phyloP scores from a whole-genome alignment of 2,329 filamentous ascomycete species.

The Chaetomium sp. region DNA sequence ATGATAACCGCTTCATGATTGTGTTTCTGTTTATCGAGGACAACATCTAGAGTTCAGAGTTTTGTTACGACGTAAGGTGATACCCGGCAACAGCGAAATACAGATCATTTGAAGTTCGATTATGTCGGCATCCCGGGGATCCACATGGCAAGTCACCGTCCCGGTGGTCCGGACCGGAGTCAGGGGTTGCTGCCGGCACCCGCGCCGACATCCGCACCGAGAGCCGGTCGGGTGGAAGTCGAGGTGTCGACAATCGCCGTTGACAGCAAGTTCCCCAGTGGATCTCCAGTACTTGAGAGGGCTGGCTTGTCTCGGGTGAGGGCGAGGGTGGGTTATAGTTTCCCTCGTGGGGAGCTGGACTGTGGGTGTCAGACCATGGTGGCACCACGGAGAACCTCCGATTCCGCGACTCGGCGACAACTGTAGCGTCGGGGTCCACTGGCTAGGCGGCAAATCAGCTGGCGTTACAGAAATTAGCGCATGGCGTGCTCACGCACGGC shows the following conservation, averaged over 20 bases:
- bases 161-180: slow-evolving; percentile 9
- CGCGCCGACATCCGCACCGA: slow-evolving; percentile 19
- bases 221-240: neutral
- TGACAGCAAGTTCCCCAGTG: neutral
- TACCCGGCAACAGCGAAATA: neutral
- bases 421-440: slow-evolving; percentile 2
- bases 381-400: slow-evolving; percentile 11
- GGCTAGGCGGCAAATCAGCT: neutral
- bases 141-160: neutral
- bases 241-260: neutral
- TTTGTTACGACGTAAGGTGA: neutral
- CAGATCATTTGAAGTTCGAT: neutral
- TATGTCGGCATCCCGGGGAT: slow-evolving; percentile 8
- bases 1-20: slow-evolving; percentile 16
- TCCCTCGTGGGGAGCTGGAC: neutral
- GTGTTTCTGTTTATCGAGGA: neutral
- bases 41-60: neutral
- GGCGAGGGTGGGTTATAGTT: no score
- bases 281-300: neutral
- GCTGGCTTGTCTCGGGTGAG: no score
- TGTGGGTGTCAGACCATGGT: slow-evolving; percentile 11
- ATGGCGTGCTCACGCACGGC: slow-evolving; percentile 18
- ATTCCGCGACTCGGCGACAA: slow-evolving; percentile 12
- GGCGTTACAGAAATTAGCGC: slow-evolving; percentile 1
- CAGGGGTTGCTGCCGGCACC: slow-evolving; percentile 11